Evolutionary conservation across 1,139 yeast genomes (phyloP), one percentile per base, ranked within the genome.

Genomic region (Kluyveromyces sp.): DNA sequence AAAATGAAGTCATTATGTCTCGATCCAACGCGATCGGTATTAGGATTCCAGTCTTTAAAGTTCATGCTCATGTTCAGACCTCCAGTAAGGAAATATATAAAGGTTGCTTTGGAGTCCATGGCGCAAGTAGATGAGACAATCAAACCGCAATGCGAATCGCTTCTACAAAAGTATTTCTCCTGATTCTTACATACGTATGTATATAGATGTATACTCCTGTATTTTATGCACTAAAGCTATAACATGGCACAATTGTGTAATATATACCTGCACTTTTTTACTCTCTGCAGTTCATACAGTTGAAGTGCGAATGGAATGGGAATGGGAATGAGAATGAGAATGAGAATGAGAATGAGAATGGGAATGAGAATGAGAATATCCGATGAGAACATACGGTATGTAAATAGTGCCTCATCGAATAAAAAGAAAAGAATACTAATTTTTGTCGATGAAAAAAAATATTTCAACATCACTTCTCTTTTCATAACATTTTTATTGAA

Each of bases 41-140:
- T 92, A 26, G 98, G 97, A 1, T 81, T 86, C 56, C 83, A 86
- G 53, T 79, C 94, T 1, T 68, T 89, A 47, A 86, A 85, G 53
- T 90, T 84, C 60, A 68, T 94, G 54, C 78, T 89, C 49, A 85
- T 88, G 90, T 85, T 87, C 61, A 75, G 96, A 54, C 97, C 97
- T 0, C 97, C 98, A 0, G 79, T 81, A 30, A 78, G 82, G 52
- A 68, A 69, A 2, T 73, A 73, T 27, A 86, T 96, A 59, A 64
- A 88, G 34, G 76, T 73, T n/a, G 72, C 89, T 6, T 70, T 89
- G 43, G 72, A 73, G 49, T 80, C 79, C 27, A 66, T 90, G 55
- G 70, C 77, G 41, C 68, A 70, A 47, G 71, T 68, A 37, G 74
- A 75, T 43, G 78, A 77, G 34, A 82, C 79, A 45, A 69, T 83